Base-by-base conservation (phyloP, 305 asterid species). In the Fraxinus velutina region DNA sequence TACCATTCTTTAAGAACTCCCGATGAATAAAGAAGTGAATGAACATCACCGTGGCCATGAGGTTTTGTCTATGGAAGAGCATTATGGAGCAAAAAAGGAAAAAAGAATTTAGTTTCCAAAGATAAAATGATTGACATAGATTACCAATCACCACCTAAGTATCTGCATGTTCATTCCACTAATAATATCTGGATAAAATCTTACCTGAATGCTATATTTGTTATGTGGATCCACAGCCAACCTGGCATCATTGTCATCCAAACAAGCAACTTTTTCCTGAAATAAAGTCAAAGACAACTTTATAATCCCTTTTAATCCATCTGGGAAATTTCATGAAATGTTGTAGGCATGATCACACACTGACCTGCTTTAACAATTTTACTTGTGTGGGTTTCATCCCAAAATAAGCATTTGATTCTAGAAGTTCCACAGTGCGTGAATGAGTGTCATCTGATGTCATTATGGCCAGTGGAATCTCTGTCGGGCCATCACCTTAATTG, bases 261-360 rank as follows among this genome's bases (percentile, higher is more conserved):
- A 93, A 88, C 99, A 96, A 90, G 99, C 98, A 92, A 96, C 99
- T 88, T 96, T 96, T 90, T 96, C 99, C 99, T 96, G 89, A 30
- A 85, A 86, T 12, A 86, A 77, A 79, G 62, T 70, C 68, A 76
- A 81, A 85, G 79, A 33, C 21, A 79, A 80, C 71, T 55, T 70
- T 77, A 75, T 13, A 57, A 82, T 78, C 60, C 79, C 75, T n/a
- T 50, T 19, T 32, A 32, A 60, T 55, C 30, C 77, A 27, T 79
- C 62, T 12, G 17, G 39, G 22, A 29, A 60, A 37, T 44, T 47
- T 73, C 76, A 47, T 75, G 55, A 73, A 78, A 6, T 68, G n/a
- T 50, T 21, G 62, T 36, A 22, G 72, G 32, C 42, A 78, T 24
- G 75, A 68, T 73, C 84, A 81, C 55, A 10, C 52, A 77, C 83